Percentiles rank a stretch among this genome's conserved stretches.
phyloP scores from a whole-genome alignment of 306 rosid species.

The Cucurbita ficifolia region DNA sequence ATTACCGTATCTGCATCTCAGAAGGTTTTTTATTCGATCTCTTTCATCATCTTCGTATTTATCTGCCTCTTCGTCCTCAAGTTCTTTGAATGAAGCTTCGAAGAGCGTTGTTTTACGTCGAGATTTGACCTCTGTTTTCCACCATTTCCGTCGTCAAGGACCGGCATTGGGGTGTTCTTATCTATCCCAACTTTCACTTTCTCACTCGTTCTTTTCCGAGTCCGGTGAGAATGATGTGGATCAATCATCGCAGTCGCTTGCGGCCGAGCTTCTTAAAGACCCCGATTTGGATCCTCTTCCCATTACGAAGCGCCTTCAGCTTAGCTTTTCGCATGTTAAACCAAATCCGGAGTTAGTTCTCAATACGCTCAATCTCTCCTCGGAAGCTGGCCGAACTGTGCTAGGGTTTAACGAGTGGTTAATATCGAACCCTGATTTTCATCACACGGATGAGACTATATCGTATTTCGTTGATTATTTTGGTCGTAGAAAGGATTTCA shows the following conservation, averaged over 20 bases:
- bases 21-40: conserved; percentile 33
- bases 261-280: conserved; percentile 43
- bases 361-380: conserved; percentile 36
- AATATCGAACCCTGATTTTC: conserved; percentile 29
- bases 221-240: conserved; percentile 15
- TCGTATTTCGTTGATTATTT: conserved; percentile 52
- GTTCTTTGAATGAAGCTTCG: background rate
- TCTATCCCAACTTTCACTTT: conserved; percentile 12
- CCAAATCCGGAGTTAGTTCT: conserved; percentile 34
- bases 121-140: conserved; percentile 6
- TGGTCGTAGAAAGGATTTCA: conserved; percentile 71
- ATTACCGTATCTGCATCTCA: conserved; percentile 40
- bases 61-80: conserved; percentile 2
- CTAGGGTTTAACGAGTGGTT: conserved; percentile 57
- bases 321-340: conserved; percentile 48
- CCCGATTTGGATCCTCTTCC: conserved; percentile 30
- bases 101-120: background rate
- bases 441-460: conserved; percentile 43
- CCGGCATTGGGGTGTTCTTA: conserved; percentile 4
- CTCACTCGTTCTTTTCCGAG: conserved; percentile 27
- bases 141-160: conserved; percentile 17
- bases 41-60: conserved; percentile 11
- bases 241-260: conserved; percentile 33
- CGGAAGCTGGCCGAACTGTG: conserved; percentile 47
- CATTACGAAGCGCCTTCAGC: conserved; percentile 40